Percentiles rank a stretch among this genome's conserved stretches.
Conservation (phyloP, 176 grass and related monocot species). For the Phoenix dactylifera region DNA sequence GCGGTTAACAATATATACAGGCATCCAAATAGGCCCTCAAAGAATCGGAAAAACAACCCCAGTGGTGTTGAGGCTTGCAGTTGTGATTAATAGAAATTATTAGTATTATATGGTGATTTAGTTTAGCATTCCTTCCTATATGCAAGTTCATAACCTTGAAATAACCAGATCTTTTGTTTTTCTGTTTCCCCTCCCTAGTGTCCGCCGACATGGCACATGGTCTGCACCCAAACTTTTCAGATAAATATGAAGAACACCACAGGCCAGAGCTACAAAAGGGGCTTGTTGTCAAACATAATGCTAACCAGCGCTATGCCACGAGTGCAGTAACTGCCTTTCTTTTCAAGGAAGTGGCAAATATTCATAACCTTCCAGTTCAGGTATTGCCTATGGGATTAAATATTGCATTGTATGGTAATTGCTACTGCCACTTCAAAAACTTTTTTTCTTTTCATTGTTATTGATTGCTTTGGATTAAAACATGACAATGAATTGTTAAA, state of each 20-base stretch:
- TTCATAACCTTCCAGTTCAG: constrained; percentile 80
- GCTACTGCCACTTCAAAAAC: neutral
- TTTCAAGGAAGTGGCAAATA: constrained; percentile 81
- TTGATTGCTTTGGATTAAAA: too few species aligned
- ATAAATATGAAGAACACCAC: constrained; percentile 89
- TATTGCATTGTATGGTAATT: neutral
- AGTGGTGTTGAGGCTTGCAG: too few species aligned
- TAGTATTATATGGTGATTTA: too few species aligned
- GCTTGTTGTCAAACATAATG: constrained; percentile 92
- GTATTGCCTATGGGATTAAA: constrained; percentile 16
- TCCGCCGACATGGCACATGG: constrained; percentile 95
- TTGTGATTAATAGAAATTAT: too few species aligned
- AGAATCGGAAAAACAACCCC: too few species aligned
- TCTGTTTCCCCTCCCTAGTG: constrained; percentile 32
- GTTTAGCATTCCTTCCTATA: too few species aligned
- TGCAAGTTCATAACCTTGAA: neutral
- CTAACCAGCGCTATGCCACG: constrained; percentile 90
- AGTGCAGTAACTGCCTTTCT: constrained; percentile 93
- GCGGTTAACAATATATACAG: too few species aligned
- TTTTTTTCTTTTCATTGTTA: neutral
- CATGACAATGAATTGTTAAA: too few species aligned
- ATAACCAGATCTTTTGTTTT: constrained; percentile 2
- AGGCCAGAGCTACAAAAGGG: constrained; percentile 81
- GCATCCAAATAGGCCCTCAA: too few species aligned
- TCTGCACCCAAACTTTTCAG: constrained; percentile 77